A percentile compares a stretch with the other conserved stretches of the same genome.
Evolutionary conservation across 2,329 filamentous ascomycete species (phyloP).

Genomic region (Colletotrichum australisinense): DNA sequence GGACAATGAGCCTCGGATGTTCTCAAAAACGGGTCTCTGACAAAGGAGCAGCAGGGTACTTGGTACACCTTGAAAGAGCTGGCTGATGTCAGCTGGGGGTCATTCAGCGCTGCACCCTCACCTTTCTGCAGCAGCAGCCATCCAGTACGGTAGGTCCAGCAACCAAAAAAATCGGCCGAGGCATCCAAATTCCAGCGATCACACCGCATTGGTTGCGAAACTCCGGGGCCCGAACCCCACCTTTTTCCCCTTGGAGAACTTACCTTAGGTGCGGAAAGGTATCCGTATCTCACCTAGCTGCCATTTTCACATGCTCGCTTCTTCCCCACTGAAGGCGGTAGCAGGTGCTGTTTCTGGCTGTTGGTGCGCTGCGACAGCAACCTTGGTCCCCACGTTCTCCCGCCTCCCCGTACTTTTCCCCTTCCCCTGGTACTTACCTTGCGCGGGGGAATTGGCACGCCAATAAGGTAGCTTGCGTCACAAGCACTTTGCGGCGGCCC

Average conservation of each 20-base stretch:
- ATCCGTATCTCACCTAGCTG: not conserved
- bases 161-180: conserved; percentile 21
- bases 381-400: conserved; percentile 17
- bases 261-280: not conserved
- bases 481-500: conserved; percentile 15
- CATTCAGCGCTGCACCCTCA: not conserved
- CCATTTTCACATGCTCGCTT: conserved; percentile 31
- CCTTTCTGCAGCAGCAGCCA: too few species aligned
- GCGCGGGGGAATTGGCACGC: conserved; percentile 14
- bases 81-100: conserved; percentile 34
- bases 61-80: conserved; percentile 4
- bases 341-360: not conserved
- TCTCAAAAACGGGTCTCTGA: not conserved
- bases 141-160: not conserved
- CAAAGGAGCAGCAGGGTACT: conserved; percentile 1
- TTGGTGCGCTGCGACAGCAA: conserved; percentile 14
- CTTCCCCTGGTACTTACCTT: not conserved
- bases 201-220: conserved; percentile 33
- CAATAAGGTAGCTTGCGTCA: conserved; percentile 21
- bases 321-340: not conserved
- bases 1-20: conserved; percentile 35
- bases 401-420: conserved; percentile 21
- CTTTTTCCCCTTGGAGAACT: not conserved
- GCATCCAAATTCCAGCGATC: conserved; percentile 19
- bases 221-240: conserved; percentile 7